A percentile compares a stretch with the other conserved stretches of the same genome.
Evolutionary conservation across 1,284 basidiomycete species (phyloP).

Genomic region (Quambalaria eucalypti): DNA sequence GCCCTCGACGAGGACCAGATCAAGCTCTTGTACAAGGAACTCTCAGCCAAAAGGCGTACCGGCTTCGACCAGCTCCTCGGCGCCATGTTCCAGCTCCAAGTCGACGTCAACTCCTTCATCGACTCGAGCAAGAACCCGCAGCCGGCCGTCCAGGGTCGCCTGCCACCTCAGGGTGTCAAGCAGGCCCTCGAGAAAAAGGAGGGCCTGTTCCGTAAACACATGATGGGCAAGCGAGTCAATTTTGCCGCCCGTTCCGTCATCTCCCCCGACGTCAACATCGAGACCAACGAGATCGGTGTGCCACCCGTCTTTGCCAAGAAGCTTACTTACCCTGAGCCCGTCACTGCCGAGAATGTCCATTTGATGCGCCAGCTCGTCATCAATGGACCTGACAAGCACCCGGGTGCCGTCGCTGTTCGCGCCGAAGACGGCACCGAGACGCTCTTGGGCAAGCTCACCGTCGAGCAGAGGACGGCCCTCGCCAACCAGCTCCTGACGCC

Average conservation of each 20-base stretch:
- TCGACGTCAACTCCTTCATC: conserved; percentile 93
- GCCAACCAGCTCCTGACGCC: conserved; percentile 95
- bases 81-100: conserved; percentile 76
- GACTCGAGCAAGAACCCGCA: conserved; percentile 93
- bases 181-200: conserved; percentile 98
- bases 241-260: conserved; percentile 98
- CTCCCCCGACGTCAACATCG: conserved; percentile 97
- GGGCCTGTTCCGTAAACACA: conserved; percentile 93
- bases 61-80: conserved; percentile 66
- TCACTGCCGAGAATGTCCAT: conserved; percentile 82
- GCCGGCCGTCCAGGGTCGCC: conserved; percentile 71
- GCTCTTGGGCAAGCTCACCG: conserved; percentile 61
- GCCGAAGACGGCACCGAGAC: conserved; percentile 67
- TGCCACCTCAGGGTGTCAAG: conserved; percentile 91
- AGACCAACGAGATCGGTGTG: conserved; percentile 96
- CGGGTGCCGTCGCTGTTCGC: conserved; percentile 88
- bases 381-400: conserved; percentile 78
- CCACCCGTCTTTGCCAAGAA: conserved; percentile 96
- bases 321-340: conserved; percentile 93
- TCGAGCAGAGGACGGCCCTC: conserved; percentile 81
- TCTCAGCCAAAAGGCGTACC: conserved; percentile 49
- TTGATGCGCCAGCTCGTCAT: conserved; percentile 84
- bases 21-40: conserved; percentile 48
- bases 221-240: conserved; percentile 99
- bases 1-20: conserved; percentile 32